Percentiles rank a stretch among this genome's conserved stretches.
These are phyloP conservation scores for Wickerhamiella australiensis DNA, from an alignment of 805 yeast species.

Conservation along the genomic window DNA sequence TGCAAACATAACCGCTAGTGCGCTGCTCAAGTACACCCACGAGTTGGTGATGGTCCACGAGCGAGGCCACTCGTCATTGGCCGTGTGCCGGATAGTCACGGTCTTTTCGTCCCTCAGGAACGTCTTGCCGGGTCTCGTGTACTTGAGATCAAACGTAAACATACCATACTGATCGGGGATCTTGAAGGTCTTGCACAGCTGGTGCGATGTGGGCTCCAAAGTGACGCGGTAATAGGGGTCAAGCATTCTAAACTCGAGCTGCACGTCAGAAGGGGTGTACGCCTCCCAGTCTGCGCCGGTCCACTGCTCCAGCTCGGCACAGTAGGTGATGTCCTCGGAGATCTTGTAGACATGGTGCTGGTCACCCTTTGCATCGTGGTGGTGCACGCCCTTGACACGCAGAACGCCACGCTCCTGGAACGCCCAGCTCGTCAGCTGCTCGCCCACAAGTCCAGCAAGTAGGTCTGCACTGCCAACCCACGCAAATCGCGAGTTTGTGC, in stretches of 20 bases:
- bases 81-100: constrained; percentile 82
- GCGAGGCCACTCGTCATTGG: constrained; percentile 88
- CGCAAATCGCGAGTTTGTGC: constrained; percentile 54
- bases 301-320: constrained; percentile 35
- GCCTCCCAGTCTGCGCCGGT: constrained; percentile 57
- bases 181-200: constrained; percentile 45
- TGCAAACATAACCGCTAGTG: constrained; percentile 52
- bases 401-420: constrained; percentile 59
- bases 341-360: constrained; percentile 48
- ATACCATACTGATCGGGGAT: constrained; percentile 96
- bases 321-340: constrained; percentile 53
- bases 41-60: constrained; percentile 88
- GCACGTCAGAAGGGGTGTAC: constrained; percentile 48
- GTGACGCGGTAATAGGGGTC: constrained; percentile 88
- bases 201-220: constrained; percentile 35
- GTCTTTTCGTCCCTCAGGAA: constrained; percentile 53
- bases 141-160: constrained; percentile 72
- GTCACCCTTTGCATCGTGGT: constrained; percentile 34
- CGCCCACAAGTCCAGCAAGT: constrained; percentile 33
- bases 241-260: constrained; percentile 75
- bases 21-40: constrained; percentile 76
- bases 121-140: constrained; percentile 64
- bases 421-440: constrained; percentile 52
- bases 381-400: constrained; percentile 41
- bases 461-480: constrained; percentile 69